phyloP scores from a whole-genome alignment of 1,284 basidiomycete species.

The Rugosomyces carneus region DNA sequence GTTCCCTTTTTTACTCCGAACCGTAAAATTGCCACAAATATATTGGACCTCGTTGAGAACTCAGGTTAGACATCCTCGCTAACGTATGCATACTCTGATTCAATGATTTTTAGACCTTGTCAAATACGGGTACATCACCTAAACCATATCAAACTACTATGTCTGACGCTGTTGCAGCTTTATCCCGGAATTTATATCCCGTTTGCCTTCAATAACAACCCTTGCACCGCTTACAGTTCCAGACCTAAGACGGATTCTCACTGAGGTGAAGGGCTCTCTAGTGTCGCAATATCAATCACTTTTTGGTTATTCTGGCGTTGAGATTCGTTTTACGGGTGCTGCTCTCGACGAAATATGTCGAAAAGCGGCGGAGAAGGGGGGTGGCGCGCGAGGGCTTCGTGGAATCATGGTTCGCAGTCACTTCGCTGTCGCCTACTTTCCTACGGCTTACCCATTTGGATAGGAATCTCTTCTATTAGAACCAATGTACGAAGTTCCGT shows the following conservation, averaged over 20 bases:
- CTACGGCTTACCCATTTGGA: constrained; percentile 1
- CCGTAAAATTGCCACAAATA: constrained; percentile 39
- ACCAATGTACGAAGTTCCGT: constrained; percentile 90
- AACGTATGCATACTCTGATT: not conserved
- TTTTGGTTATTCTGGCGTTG: constrained; percentile 76
- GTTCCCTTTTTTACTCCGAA: constrained; percentile 76
- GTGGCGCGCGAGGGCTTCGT: constrained; percentile 84
- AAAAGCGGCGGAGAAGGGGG: constrained; percentile 73
- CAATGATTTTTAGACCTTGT: constrained; percentile 56
- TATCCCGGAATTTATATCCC: constrained; percentile 92
- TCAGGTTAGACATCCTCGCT: constrained; percentile 34
- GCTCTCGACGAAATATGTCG: constrained; percentile 74
- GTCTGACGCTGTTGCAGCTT: constrained; percentile 41
- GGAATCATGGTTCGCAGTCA: constrained; percentile 70
- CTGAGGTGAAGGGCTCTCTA: constrained; percentile 86
- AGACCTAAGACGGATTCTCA: constrained; percentile 86
- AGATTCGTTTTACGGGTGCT: constrained; percentile 74
- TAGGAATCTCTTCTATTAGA: constrained; percentile 78
- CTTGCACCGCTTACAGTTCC: constrained; percentile 65
- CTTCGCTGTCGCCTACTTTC: constrained; percentile 4
- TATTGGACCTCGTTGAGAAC: constrained; percentile 66
- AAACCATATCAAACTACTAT: not conserved
- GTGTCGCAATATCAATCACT: constrained; percentile 84
- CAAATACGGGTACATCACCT: constrained; percentile 63
- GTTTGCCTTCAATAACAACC: constrained; percentile 83